Evolutionary conservation across 1,284 basidiomycete species (phyloP), one percentile per base, ranked within the genome.

Genomic region (Irpex sp.): DNA sequence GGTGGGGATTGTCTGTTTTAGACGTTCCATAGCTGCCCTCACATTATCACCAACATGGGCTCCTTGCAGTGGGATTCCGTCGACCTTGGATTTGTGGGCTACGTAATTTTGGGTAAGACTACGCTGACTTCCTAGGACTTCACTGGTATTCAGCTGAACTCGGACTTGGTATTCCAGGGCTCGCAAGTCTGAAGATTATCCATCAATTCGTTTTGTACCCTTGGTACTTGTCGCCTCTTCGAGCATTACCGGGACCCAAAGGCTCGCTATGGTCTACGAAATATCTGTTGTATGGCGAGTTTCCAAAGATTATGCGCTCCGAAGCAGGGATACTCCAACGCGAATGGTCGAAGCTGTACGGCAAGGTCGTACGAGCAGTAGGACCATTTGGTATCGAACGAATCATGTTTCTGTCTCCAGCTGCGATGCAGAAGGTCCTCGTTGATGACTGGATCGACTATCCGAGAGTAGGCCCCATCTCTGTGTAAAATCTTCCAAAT

Each of bases 371-470:
- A 15, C 19, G 53, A 11, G 53, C 53, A 17, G 53, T 55, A 3
- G 53, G 53, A 15, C 53, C 53, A 9, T 55, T 55, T 21, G 53
- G 53, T 31, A 55, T 55, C 53, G 53, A 55, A 35, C 53, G 53
- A 13, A 26, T 55, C 11, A 55, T 55, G 11, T 55, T 55, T 17
- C 33, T 55, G 6, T 55, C 53, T 9, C 53, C 53, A 11, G 4
- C 53, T 11, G 53, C 53, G 26, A 55, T 55, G 53, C 53, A 55
- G 11, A 55, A 55, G 53, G 53, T 55, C 19, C 33, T 55, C 6
- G 53, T 55, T 11, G 53, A 55, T 33, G 53, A 55, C 33, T 55
- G 53, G 53, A 21, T 55, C 11, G 53, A 55, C 9, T 55, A 55
- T 17, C 53, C 53, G 9, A 55, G 53, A 21, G 53, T 55, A 55